phyloP scores from a whole-genome alignment of 805 yeast genomes.

The Osmozyma mogii region DNA sequence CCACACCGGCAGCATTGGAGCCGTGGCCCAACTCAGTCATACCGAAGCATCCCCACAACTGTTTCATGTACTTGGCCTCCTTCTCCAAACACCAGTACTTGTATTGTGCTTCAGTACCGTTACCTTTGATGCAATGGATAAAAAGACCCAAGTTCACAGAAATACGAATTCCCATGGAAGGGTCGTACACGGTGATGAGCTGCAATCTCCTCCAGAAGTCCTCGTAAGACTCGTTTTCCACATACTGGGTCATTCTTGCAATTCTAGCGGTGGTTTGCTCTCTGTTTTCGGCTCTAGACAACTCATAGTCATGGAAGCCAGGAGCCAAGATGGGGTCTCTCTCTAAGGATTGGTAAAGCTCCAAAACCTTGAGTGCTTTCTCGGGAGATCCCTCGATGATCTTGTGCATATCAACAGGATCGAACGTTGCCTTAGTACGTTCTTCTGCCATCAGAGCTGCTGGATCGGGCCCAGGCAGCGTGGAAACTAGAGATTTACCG shows the following conservation, averaged over 20 bases:
- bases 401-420: constrained; percentile 32
- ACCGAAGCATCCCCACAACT: constrained; percentile 19
- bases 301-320: constrained; percentile 25
- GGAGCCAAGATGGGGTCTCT: constrained; percentile 30
- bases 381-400: constrained; percentile 35
- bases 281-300: constrained; percentile 21
- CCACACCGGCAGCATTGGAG: constrained; percentile 15
- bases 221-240: constrained; percentile 23
- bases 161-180: constrained; percentile 31
- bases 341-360: constrained; percentile 27
- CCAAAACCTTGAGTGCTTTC: constrained; percentile 21
- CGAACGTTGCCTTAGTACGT: constrained; percentile 23
- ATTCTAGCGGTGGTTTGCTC: constrained; percentile 27
- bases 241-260: constrained; percentile 27
- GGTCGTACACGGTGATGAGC: constrained; percentile 30
- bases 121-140: constrained; percentile 31
- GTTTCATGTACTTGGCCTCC: constrained; percentile 27
- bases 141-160: constrained; percentile 33
- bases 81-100: constrained; percentile 29
- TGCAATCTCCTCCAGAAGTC: constrained; percentile 29
- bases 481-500: constrained; percentile 16
- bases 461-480: constrained; percentile 27
- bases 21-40: constrained; percentile 17
- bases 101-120: constrained; percentile 33
- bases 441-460: constrained; percentile 22